Conservation (phyloP, 1,284 basidiomycete species). For the Phylloporus sp. region DNA sequence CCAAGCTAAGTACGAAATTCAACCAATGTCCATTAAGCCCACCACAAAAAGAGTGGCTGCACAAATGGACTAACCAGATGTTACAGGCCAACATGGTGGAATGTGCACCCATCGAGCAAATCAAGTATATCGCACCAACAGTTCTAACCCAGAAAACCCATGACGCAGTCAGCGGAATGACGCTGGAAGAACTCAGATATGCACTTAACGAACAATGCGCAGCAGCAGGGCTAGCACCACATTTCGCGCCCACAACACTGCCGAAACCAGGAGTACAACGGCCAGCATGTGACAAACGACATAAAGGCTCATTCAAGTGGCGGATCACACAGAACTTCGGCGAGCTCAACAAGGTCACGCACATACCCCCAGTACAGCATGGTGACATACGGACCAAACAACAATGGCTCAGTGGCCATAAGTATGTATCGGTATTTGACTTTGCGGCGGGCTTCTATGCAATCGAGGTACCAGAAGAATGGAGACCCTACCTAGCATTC, state of each 20-base stretch:
- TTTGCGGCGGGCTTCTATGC: neutral
- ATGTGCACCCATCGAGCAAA: neutral
- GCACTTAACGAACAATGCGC: neutral
- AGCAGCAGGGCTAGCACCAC: neutral
- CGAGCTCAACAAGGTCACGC: neutral
- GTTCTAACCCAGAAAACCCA: neutral
- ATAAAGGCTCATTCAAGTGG: neutral
- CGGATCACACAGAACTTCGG: neutral
- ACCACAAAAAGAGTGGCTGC: neutral
- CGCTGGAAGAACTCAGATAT: neutral
- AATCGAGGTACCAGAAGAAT: neutral
- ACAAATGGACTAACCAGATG: neutral
- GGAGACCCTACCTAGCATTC: neutral
- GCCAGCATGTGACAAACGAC: neutral
- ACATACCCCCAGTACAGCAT: neutral
- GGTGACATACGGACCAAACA: neutral
- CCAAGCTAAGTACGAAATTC: neutral
- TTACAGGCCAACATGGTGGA: neutral
- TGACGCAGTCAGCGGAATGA: neutral
- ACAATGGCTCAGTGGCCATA: neutral
- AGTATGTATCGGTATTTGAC: neutral
- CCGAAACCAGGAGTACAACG: too few relatives aligned
- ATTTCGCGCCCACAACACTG: neutral
- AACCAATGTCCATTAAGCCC: neutral
- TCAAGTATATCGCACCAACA: neutral